Conservation (phyloP, 2,329 filamentous ascomycete genomes). For the Trichoderma sp. region DNA sequence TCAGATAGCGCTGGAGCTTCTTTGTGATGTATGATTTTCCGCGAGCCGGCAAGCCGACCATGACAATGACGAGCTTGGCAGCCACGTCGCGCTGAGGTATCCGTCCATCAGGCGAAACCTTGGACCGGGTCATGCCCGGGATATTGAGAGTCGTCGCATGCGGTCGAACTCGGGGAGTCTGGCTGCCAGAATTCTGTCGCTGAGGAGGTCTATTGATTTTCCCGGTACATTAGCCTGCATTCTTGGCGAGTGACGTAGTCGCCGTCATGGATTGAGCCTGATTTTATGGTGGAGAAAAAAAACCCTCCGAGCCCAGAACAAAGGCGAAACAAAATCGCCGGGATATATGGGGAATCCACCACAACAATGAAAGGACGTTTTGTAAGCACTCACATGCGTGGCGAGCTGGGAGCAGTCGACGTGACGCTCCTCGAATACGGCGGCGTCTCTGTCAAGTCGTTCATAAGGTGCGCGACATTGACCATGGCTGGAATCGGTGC, state of each 20-base stretch:
- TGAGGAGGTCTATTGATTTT: slow-evolving; percentile 55
- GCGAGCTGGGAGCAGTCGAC: slow-evolving; percentile 58
- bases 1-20: slow-evolving; percentile 91
- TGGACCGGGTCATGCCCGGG: slow-evolving; percentile 90
- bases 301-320: not conserved
- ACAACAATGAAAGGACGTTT: not conserved
- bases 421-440: slow-evolving; percentile 55
- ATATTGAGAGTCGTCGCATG: slow-evolving; percentile 96
- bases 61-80: slow-evolving; percentile 94
- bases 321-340: not conserved
- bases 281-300: not conserved
- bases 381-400: slow-evolving; percentile 50
- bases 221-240: not conserved
- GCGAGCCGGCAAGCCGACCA: slow-evolving; percentile 92
- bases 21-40: slow-evolving; percentile 99
- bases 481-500: slow-evolving; percentile 39
- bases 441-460: slow-evolving; percentile 51
- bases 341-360: not conserved
- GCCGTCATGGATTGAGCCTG: not conserved
- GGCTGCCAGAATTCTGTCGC: slow-evolving; percentile 70
- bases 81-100: slow-evolving; percentile 93
- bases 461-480: slow-evolving; percentile 41
- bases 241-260: not conserved
- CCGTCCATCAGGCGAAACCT: slow-evolving; percentile 90
- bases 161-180: slow-evolving; percentile 73